These are phyloP conservation scores for Hypericum androsaemum DNA, from an alignment of 345 rosid species.

Conservation along the genomic window DNA sequence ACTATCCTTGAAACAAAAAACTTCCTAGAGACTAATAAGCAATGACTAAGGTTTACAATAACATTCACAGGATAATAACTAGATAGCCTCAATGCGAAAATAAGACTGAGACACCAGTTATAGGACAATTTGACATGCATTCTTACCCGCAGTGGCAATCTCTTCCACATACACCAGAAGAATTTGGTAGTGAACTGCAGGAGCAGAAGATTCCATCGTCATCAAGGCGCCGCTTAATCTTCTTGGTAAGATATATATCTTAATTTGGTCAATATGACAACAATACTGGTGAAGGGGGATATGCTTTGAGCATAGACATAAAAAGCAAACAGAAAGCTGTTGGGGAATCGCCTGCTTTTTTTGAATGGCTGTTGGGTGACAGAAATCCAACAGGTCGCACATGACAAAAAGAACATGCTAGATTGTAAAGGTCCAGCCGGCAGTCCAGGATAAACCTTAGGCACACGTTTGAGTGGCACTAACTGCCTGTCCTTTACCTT, in stretches of 20 bases:
- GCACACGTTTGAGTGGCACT: too few relatives aligned
- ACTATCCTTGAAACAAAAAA: too few relatives aligned
- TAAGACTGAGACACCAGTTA: too few relatives aligned
- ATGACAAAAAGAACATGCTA: too few relatives aligned
- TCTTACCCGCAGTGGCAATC: slow-evolving; percentile 99
- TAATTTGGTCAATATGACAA: slow-evolving; percentile 25
- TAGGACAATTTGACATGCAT: background rate
- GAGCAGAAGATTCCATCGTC: slow-evolving; percentile 99
- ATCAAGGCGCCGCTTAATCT: slow-evolving; percentile 53
- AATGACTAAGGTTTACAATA: background rate
- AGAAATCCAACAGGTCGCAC: too few relatives aligned
- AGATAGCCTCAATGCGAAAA: background rate
- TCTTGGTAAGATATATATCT: slow-evolving; percentile 87
- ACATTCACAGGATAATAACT: background rate
- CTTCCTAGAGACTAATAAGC: background rate
- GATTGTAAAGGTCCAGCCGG: too few relatives aligned
- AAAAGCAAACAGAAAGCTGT: background rate
- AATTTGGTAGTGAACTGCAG: slow-evolving; percentile 51
- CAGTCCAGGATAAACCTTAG: too few relatives aligned
- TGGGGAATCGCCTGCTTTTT: too few relatives aligned
- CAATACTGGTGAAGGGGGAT: slow-evolving; percentile 10
- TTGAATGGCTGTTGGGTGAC: background rate
- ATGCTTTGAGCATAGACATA: background rate
- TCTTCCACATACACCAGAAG: slow-evolving; percentile 58
- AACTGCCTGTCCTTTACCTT: too few relatives aligned